These are phyloP conservation scores for Metschnikowia henanensis DNA, from an alignment of 805 yeast genomes.

Conservation along the genomic window DNA sequence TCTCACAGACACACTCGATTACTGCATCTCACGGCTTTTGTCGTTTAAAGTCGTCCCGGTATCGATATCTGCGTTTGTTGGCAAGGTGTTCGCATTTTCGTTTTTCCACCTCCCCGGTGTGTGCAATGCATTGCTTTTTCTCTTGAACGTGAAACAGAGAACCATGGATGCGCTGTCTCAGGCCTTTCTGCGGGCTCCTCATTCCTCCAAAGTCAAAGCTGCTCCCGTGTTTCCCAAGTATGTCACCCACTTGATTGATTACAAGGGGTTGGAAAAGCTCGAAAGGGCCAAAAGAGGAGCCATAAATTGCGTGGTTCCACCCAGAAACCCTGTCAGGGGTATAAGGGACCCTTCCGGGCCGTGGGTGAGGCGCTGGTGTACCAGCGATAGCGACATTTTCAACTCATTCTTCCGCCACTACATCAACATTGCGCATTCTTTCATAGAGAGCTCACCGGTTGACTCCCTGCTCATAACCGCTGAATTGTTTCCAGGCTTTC, in stretches of 20 bases:
- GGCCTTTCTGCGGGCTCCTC: slow-evolving; percentile 1
- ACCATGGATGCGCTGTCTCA: slow-evolving; percentile 32
- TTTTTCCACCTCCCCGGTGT: slow-evolving; percentile 56
- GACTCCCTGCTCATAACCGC: slow-evolving; percentile 5
- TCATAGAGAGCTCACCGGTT: neutral
- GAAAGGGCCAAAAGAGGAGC: slow-evolving; percentile 24
- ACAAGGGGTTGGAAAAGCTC: slow-evolving; percentile 35
- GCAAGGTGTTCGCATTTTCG: slow-evolving; percentile 67
- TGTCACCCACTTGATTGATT: slow-evolving; percentile 31
- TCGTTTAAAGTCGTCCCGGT: slow-evolving; percentile 51
- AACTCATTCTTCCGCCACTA: slow-evolving; percentile 63
- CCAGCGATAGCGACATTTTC: slow-evolving; percentile 56
- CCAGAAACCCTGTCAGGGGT: slow-evolving; percentile 45
- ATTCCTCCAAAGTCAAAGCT: slow-evolving; percentile 7
- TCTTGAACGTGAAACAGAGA: slow-evolving; percentile 53
- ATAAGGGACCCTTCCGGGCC: slow-evolving; percentile 57
- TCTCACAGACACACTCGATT: slow-evolving; percentile 53
- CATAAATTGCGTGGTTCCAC: slow-evolving; percentile 40
- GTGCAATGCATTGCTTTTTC: slow-evolving; percentile 55
- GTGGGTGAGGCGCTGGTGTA: slow-evolving; percentile 65
- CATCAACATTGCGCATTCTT: slow-evolving; percentile 27
- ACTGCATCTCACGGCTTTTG: slow-evolving; percentile 47
- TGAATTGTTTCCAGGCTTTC: slow-evolving; percentile 41
- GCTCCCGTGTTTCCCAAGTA: slow-evolving; percentile 26
- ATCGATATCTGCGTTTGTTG: slow-evolving; percentile 64